Evolutionary conservation across 2,329 filamentous ascomycete species (phyloP), one percentile per base, ranked within the genome.

Genomic region (Coniella lustricola): DNA sequence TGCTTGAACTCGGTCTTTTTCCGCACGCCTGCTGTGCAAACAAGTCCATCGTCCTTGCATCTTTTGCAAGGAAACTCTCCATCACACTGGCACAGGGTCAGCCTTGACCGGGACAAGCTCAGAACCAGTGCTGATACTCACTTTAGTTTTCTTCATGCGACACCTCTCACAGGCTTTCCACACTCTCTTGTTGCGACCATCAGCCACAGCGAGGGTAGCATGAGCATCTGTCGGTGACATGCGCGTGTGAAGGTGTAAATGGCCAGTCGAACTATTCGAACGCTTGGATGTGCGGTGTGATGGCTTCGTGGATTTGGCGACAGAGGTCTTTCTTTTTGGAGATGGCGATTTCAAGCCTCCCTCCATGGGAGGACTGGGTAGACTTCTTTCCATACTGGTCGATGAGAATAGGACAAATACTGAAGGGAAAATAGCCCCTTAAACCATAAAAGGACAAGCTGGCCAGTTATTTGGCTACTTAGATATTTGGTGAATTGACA

Each of bases 1-100:
- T 83, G 79, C 67, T 84, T 84, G 62, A 80, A 83, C 58, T 83
- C 79, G n/a, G 78, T 79, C 75, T 83, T 83, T 60, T 82, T 83
- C 53, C 80, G 69, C 13, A 77, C 75, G 7, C 79, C 79, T 14
- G 79, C 78, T 7, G 77, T 82, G 64, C 80, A 83, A 17, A 83
- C 76, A 7, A 82, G 67, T 14, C 78, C 78, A 53, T 84, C 80
- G 56, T 83, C 79, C 63, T 81, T 82, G 62, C 80, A 84, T 57
- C 80, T 69, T 65, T 83, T 82, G 63, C 80, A 84, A 9, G 79
- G 79, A 49, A 81, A 82, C 58, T 82, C 79, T 53, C 79, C 79
- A 55, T 83, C 79, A 59, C 79, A 83, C 78, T 82, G 48, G 46
- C 10, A 10, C 10, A 29, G 25, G 25, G 25, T 29, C 22, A 31